Base-by-base conservation (phyloP, 1,139 yeast species). In the Hyphopichia pseudoburtonii region DNA sequence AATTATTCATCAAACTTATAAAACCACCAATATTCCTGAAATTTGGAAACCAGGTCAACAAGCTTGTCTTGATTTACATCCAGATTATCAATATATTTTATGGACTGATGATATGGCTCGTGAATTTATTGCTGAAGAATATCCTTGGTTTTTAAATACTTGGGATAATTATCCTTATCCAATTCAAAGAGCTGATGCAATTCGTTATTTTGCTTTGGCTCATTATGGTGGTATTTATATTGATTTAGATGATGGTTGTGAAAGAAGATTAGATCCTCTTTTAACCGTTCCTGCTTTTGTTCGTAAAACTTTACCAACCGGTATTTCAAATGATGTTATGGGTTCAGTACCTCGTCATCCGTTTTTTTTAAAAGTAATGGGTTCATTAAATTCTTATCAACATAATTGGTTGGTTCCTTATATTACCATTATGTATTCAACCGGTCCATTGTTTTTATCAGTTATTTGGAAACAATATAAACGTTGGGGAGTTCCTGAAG, bases 1-100 rank as follows among this genome's bases (percentile, higher is more conserved):
- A 54, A 88, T 89, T 56, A 88, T 89, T 40, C 97, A 89, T 57
- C 97, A 89, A 62, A 89, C 97, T 12, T 89, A 89, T 64, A 89
- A 87, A 60, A 83, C 86, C 19, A 75, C 66, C 16, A 75, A 80
- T 18, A 77, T 89, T 19, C 97, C 97, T 2, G 87, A 80, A 33
- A 69, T 77, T 39, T 89, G 97, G 97, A 65, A 66, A 47, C 74
- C 74, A 2, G 89, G 95, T 17, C 96, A 86, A 56, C 74, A 79
- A 53, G 77, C 78, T 17, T 87, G 96, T 58, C 73, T 78, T 36
- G 84, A 82, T 44, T 62, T 83, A 41, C 95, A 90, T 58, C 92
- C 92, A 2, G 96, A 88, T 59, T 89, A 86, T 61, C 79, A 86
- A 59, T 88, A 88, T 63, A 85, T 84, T 34, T 60, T 86, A 32